phyloP scores from a whole-genome alignment of 352 stramenopile species.

The Blastocystis sp. region DNA sequence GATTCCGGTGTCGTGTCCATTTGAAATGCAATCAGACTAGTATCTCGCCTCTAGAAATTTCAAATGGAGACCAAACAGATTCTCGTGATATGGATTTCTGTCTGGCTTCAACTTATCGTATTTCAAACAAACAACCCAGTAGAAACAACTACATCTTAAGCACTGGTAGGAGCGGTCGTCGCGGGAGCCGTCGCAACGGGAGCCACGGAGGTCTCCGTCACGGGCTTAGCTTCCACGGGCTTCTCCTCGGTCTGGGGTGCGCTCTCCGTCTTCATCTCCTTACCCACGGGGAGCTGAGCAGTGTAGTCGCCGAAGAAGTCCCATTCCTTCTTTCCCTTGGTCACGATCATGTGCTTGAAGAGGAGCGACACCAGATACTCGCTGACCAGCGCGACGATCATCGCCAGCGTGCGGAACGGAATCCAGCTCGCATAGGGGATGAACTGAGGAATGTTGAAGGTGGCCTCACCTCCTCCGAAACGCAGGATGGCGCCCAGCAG shows the following conservation, averaged over 20 bases:
- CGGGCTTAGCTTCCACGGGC: not conserved
- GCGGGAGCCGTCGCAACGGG: not conserved
- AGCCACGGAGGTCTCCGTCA: not conserved
- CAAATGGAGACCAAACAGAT: not conserved
- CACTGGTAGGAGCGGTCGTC: not conserved
- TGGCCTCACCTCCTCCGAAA: conserved; percentile 22
- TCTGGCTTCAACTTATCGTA: too few species aligned
- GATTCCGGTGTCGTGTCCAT: not conserved
- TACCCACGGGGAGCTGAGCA: conserved; percentile 2
- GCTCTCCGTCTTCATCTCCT: too few species aligned
- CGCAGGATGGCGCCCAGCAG: conserved; percentile 29
- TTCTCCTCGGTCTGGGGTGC: conserved; percentile 18
- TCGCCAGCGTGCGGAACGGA: conserved; percentile 48
- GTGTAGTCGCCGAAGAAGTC: conserved; percentile 53
- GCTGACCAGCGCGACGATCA: not conserved
- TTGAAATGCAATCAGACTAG: not conserved
- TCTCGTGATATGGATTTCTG: too few species aligned
- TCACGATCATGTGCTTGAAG: conserved; percentile 52
- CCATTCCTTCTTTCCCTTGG: conserved; percentile 49
- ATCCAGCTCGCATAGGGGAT: conserved; percentile 49
- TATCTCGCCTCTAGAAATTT: too few species aligned
- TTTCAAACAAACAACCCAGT: conserved; percentile 18
- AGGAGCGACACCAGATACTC: conserved; percentile 6
- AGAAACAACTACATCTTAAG: not conserved
- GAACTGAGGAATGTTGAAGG: conserved; percentile 43